These are phyloP conservation scores for Phaffia rhodozyma DNA, from an alignment of 1,284 basidiomycete species.

Conservation along the genomic window DNA sequence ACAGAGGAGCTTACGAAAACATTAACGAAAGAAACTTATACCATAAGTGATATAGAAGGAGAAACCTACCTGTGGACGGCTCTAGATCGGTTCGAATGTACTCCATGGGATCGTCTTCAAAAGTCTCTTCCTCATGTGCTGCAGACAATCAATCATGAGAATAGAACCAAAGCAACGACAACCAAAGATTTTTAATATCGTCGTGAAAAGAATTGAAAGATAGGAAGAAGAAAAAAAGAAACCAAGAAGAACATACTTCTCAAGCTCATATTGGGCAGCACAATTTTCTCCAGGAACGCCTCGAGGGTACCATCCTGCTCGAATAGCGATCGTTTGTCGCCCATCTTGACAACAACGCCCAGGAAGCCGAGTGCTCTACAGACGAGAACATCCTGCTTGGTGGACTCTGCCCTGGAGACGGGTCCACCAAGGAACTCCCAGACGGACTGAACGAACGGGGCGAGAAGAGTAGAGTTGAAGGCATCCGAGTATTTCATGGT, in stretches of 20 bases:
- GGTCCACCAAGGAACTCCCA: slow-evolving; percentile 65
- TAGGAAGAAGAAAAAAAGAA: background rate
- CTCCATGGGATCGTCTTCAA: slow-evolving; percentile 93
- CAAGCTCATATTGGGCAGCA: slow-evolving; percentile 81
- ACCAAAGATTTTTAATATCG: no score
- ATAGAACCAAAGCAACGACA: no score
- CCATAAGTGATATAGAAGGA: background rate
- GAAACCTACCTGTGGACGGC: slow-evolving; percentile 31
- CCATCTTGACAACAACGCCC: slow-evolving; percentile 79
- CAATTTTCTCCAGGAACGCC: slow-evolving; percentile 75
- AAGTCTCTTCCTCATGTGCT: slow-evolving; percentile 86
- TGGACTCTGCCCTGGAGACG: background rate
- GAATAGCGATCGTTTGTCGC: slow-evolving; percentile 56
- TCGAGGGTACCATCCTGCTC: slow-evolving; percentile 58
- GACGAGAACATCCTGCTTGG: slow-evolving; percentile 50
- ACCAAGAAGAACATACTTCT: slow-evolving; percentile 39
- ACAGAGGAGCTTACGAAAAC: background rate
- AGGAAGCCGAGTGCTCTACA: slow-evolving; percentile 88
- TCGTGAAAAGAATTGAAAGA: background rate
- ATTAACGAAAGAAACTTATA: background rate
- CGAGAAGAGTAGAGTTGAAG: slow-evolving; percentile 58
- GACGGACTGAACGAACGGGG: slow-evolving; percentile 74
- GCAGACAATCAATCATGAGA: background rate
- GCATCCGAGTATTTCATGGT: slow-evolving; percentile 85
- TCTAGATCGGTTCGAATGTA: slow-evolving; percentile 80